Evolutionary conservation across 495 filamentous ascomycete genomes (phyloP).

Genomic region (Glarea lozoyensis): DNA sequence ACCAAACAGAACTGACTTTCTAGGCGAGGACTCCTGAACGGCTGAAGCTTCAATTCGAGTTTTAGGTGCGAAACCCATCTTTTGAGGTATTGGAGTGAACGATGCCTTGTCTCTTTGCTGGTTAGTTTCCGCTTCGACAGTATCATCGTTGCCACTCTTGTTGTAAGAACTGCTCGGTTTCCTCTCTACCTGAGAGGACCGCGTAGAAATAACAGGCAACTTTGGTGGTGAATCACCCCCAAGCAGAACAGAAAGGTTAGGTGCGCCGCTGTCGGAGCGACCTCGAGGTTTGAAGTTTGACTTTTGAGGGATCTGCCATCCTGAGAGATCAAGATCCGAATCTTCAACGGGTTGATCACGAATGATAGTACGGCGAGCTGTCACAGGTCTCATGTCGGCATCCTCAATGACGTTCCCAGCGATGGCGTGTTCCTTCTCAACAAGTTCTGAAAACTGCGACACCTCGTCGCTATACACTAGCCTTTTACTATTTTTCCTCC

Average conservation of each 20-base stretch:
- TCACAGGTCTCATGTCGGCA: slow-evolving; percentile 2
- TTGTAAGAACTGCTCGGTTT: slow-evolving; percentile 1
- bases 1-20: no score
- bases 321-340: slow-evolving; percentile 10
- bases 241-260: slow-evolving; percentile 16
- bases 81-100: slow-evolving; percentile 31
- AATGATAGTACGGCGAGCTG: slow-evolving; percentile 3
- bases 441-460: slow-evolving; percentile 10
- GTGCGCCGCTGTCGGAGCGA: slow-evolving; percentile 22
- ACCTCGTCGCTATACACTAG: slow-evolving; percentile 22
- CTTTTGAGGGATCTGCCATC: slow-evolving; percentile 34
- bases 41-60: slow-evolving; percentile 18
- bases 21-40: slow-evolving; percentile 6
- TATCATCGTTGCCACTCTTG: slow-evolving; percentile 1
- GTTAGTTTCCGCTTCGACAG: not conserved
- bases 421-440: not conserved
- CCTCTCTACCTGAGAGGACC: slow-evolving; percentile 1
- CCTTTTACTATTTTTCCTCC: slow-evolving; percentile 27
- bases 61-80: slow-evolving; percentile 39
- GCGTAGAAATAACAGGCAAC: slow-evolving; percentile 12
- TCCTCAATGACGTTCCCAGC: slow-evolving; percentile 1
- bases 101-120: not conserved
- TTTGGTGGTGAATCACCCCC: slow-evolving; percentile 15
- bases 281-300: slow-evolving; percentile 39
- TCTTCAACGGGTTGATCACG: not conserved